Base-by-base conservation (phyloP, 371 early-diverging fungal genomes). In the Apophysomyces trapeziformis region DNA sequence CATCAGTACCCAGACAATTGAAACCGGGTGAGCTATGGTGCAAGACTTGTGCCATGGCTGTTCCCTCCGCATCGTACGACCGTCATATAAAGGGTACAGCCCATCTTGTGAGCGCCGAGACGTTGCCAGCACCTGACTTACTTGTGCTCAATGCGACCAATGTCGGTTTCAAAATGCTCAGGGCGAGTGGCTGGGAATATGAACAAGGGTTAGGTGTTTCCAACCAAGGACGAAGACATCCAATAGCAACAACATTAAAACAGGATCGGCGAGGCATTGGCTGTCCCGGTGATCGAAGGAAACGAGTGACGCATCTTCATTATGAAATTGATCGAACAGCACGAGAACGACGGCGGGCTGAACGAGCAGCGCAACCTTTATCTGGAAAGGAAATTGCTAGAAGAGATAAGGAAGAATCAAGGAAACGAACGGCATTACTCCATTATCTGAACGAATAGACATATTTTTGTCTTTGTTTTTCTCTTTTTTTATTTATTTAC, bases 151-250 rank as follows among this genome's bases (percentile, higher is more conserved):
- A 74, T 54, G 65, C 66, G 2, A 57, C 32, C 47, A 80, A 80
- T 58, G 66, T 74, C 7, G 87, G 84, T 1, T 84, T 85, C 41
- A 70, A 72, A 67, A 79, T 85, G 79, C 65, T 86, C 26, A 66
- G 69, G 18, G 70, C 73, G 16, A 82, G 81, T 73, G 87, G 87
- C 4, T 86, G 87, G 87, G 70, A 79, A 26, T 83, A 83, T 41
- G 83, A 82, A 36, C 70, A 83, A 63, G 85, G 87, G 1, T 65
- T 86, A 16, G 87, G 87, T 0, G 72, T 68, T n/a, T 38, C 68
- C 1, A 74, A 76, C 1, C 72, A 85, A 58, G 87, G 87, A 1
- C 57, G 73, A 46, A 68, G 84, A 7, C 83, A 82, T 56, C 85
- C 87, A 4, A 70, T 86, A 0, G 78, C 81, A 1, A 86, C 87